These are phyloP conservation scores for Tetrahymena malaccensis DNA, from an alignment of 73 alveolate species.

Conservation along the genomic window DNA sequence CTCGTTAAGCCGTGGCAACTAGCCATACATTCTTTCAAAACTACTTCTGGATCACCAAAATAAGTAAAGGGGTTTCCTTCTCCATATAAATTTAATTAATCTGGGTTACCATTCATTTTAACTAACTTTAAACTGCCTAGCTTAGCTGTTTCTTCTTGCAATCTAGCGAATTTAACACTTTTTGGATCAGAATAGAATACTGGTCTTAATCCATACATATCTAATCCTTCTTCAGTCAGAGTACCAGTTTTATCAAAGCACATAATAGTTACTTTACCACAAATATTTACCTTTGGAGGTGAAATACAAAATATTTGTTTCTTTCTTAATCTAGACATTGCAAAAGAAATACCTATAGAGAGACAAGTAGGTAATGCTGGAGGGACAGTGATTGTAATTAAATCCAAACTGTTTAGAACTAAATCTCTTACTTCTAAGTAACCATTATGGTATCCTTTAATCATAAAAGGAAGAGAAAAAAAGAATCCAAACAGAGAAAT, in stretches of 20 bases:
- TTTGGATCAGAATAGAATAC: slow-evolving; percentile 1
- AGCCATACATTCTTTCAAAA: slow-evolving; percentile 28
- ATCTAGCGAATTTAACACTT: not conserved
- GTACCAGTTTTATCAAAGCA: slow-evolving; percentile 96
- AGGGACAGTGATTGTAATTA: slow-evolving; percentile 81
- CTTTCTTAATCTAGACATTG: slow-evolving; percentile 60
- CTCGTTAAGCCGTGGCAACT: slow-evolving; percentile 39
- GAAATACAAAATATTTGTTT: slow-evolving; percentile 67
- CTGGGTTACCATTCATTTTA: not conserved
- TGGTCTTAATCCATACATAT: slow-evolving; percentile 68
- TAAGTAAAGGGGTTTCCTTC: not conserved
- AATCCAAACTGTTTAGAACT: slow-evolving; percentile 62
- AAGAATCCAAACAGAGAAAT: slow-evolving; percentile 49
- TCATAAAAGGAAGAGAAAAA: slow-evolving; percentile 25
- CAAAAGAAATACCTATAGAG: slow-evolving; percentile 71
- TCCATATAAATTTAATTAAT: not conserved
- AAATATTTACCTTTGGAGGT: slow-evolving; percentile 57
- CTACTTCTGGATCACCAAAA: not conserved
- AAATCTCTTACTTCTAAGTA: slow-evolving; percentile 39
- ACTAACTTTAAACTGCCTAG: not conserved
- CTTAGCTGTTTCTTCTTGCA: not conserved
- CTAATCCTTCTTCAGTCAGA: slow-evolving; percentile 87
- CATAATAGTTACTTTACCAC: slow-evolving; percentile 78
- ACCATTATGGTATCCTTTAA: slow-evolving; percentile 34
- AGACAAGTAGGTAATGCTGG: slow-evolving; percentile 88